A percentile compares a stretch with the other conserved stretches of the same genome.
phyloP scores from a whole-genome alignment of 257 asterid genomes.

The Nicotiana tomentosiformis region DNA sequence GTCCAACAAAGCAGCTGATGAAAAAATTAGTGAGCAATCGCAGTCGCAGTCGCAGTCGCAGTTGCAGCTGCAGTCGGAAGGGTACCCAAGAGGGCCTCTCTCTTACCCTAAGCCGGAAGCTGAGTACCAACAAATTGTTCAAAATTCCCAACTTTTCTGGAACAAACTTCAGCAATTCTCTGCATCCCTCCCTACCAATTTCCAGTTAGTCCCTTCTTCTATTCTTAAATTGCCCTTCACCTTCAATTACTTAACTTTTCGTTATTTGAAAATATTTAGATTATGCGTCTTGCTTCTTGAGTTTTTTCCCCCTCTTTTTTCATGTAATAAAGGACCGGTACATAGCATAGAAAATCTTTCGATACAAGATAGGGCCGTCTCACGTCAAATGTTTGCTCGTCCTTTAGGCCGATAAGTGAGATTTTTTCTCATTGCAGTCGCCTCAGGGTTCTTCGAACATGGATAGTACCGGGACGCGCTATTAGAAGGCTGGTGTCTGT shows the following conservation, averaged over 20 bases:
- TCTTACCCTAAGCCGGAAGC: slow-evolving; percentile 82
- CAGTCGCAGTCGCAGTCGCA: not conserved
- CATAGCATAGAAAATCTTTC: not conserved
- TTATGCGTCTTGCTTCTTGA: not conserved
- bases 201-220: slow-evolving; percentile 29
- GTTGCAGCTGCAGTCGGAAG: not conserved
- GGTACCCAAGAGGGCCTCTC: not conserved
- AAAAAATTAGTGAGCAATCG: not conserved
- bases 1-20: not conserved
- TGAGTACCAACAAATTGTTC: slow-evolving; percentile 61
- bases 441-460: not conserved
- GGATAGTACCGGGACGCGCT: not conserved
- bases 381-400: not conserved
- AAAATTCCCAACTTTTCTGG: slow-evolving; percentile 57
- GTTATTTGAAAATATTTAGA: not conserved
- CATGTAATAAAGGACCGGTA: no score
- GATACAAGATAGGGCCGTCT: not conserved
- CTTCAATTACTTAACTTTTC: not conserved
- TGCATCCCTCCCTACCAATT: slow-evolving; percentile 37
- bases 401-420: not conserved
- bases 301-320: not conserved
- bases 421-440: not conserved
- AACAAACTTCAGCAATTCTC: slow-evolving; percentile 66
- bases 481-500: not conserved
- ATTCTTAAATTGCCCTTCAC: not conserved